phyloP scores from a whole-genome alignment of 2,329 filamentous ascomycete genomes.

The Onygenales sp. region DNA sequence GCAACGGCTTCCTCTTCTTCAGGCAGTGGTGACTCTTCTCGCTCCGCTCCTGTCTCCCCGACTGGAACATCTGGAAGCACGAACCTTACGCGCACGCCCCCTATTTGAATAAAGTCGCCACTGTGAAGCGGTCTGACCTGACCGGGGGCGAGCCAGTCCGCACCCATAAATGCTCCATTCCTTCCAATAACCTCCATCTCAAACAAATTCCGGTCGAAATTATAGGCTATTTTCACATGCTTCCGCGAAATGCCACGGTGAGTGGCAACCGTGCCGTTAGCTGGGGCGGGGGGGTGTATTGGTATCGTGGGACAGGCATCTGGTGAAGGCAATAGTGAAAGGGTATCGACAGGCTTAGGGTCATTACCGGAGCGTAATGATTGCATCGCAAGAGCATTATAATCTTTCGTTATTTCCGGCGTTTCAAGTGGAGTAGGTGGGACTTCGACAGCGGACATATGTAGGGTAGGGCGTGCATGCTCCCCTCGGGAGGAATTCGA shows the following conservation, averaged over 20 bases:
- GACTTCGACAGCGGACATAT: slow-evolving; percentile 11
- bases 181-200: slow-evolving; percentile 50
- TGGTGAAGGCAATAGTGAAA: slow-evolving; percentile 41
- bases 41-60: slow-evolving; percentile 39
- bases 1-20: slow-evolving; percentile 17
- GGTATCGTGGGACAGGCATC: slow-evolving; percentile 48
- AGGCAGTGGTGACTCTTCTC: slow-evolving; percentile 30
- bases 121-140: slow-evolving; percentile 43
- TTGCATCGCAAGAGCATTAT: slow-evolving; percentile 38
- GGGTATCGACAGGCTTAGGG: slow-evolving; percentile 36
- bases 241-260: slow-evolving; percentile 53
- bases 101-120: slow-evolving; percentile 51
- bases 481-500: slow-evolving; percentile 40
- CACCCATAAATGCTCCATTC: slow-evolving; percentile 49
- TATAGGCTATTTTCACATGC: slow-evolving; percentile 53
- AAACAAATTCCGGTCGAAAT: slow-evolving; percentile 47
- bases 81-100: slow-evolving; percentile 48
- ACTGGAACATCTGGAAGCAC: slow-evolving; percentile 44
- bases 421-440: slow-evolving; percentile 6
- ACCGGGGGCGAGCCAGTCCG: slow-evolving; percentile 39
- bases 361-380: slow-evolving; percentile 29
- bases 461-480: slow-evolving; percentile 17
- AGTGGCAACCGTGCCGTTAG: slow-evolving; percentile 36
- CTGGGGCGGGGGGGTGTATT: slow-evolving; percentile 46
- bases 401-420: slow-evolving; percentile 27